Conservation (phyloP, 2,329 filamentous ascomycete species). For the Ceratocystiopsis sp. region DNA sequence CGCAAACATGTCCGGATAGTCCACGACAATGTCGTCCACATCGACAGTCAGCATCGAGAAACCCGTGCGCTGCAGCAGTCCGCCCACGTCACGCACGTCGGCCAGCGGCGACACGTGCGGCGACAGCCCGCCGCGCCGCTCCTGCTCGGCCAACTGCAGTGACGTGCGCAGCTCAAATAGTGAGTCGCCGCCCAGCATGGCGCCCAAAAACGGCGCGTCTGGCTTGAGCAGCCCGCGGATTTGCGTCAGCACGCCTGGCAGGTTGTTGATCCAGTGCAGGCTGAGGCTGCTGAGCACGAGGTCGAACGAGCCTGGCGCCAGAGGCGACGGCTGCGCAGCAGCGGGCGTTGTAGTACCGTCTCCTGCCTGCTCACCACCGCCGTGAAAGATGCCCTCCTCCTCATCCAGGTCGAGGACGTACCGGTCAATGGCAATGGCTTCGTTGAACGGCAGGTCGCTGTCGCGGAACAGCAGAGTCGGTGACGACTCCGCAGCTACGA, state of each 20-base stretch:
- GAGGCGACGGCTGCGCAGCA: constrained; percentile 43
- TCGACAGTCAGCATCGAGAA: constrained; percentile 96
- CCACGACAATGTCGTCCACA: constrained; percentile 90
- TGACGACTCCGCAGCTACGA: constrained; percentile 74
- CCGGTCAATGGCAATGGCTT: constrained; percentile 52
- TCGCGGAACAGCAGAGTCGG: constrained; percentile 66
- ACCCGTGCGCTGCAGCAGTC: constrained; percentile 67
- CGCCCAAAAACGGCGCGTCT: constrained; percentile 79
- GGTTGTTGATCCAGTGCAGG: constrained; percentile 95
- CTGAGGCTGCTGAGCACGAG: constrained; percentile 78
- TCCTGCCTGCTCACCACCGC: background rate
- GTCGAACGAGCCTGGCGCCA: constrained; percentile 58
- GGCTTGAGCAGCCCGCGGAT: constrained; percentile 80
- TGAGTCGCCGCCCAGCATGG: constrained; percentile 92
- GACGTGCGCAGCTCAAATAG: constrained; percentile 87
- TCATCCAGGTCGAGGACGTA: constrained; percentile 59
- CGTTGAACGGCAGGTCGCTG: constrained; percentile 55
- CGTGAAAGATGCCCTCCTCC: constrained; percentile 6
- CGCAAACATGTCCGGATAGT: constrained; percentile 78
- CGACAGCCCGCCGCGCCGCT: constrained; percentile 77
- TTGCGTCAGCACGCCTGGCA: constrained; percentile 68
- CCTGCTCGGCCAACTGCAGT: constrained; percentile 79
- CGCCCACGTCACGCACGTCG: constrained; percentile 81
- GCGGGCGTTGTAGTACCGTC: background rate
- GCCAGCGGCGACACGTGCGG: constrained; percentile 84